Base-by-base conservation (phyloP, 345 rosid genomes). In the Barbarea vulgaris region DNA sequence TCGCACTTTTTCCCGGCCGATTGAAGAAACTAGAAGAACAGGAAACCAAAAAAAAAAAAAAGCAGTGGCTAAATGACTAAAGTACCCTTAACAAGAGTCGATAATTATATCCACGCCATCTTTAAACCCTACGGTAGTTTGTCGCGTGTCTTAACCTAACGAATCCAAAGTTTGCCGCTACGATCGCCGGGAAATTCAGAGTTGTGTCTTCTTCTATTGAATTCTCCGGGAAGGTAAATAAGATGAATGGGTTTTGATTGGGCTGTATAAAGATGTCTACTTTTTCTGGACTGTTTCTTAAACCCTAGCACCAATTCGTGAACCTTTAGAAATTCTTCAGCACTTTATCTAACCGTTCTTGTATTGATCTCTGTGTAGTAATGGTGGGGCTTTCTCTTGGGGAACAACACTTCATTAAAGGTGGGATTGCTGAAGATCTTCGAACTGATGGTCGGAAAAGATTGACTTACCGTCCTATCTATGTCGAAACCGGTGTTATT, bases 391-490 rank as follows among this genome's bases (percentile, higher is more conserved):
- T 90, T 59, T 92, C 96, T 51, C 27, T 67, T 55, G 91, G 96
- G 53, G 98, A 92, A 67, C 86, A 81, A 75, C 81, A 82, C 67
- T 92, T 89, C 57, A 74, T 92, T 56, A 83, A 68, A 64, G 98
- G 97, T n/a, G 97, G 96, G 73, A 87, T 92, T 52, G 93, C 93
- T 67, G 87, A 90, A 60, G 93, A 92, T 78, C 87, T 90, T 68
- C 86, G 97, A 8, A 73, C 87, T 10, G 97, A 92, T 87, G 96
- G 93, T 69, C 81, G 94, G 36, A 89, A 88, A 72, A 82, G 88
- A 69, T 81, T 81, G 73, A 58, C 89, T 71, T 90, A 87, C 79
- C 79, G 97, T 37, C 89, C 88, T 56, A 78, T 88, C 36, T 82
- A 72, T 75, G 88, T 92, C 56, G 88, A 95, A 78, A 90, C 93